These are phyloP conservation scores for Paramyrothecium roridum DNA, from an alignment of 2,329 filamentous ascomycete species.

Conservation along the genomic window DNA sequence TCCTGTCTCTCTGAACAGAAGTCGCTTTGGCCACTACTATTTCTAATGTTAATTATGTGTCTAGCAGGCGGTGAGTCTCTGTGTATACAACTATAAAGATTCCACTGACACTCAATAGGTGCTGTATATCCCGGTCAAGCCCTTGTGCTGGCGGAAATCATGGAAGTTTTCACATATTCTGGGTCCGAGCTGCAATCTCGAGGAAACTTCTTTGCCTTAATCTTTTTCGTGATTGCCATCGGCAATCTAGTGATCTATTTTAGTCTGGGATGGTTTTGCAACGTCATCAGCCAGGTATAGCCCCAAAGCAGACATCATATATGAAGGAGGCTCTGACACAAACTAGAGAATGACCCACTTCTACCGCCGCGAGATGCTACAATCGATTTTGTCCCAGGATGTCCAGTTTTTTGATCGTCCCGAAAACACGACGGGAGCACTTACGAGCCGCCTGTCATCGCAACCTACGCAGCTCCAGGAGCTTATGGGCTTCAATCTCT, in stretches of 20 bases:
- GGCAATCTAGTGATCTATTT: conserved; percentile 43
- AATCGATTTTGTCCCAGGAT: conserved; percentile 28
- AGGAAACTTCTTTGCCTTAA: conserved; percentile 51
- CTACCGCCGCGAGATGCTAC: conserved; percentile 25
- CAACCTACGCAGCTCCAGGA: conserved; percentile 29
- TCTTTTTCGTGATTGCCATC: conserved; percentile 50
- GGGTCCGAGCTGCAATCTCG: conserved; percentile 26
- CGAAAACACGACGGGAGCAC: conserved; percentile 28
- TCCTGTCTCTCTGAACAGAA: too few species aligned
- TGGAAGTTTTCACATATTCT: conserved; percentile 35
- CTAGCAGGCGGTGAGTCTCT: conserved; percentile 19
- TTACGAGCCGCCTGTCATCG: conserved; percentile 24
- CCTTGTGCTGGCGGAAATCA: conserved; percentile 36
- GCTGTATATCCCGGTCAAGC: conserved; percentile 40
- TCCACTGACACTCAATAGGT: conserved; percentile 11
- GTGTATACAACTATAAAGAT: too few species aligned
- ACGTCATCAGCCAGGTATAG: conserved; percentile 24
- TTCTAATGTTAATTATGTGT: conserved; percentile 16
- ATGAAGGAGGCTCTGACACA: neutral
- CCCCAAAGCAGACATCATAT: neutral
- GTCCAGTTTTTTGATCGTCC: conserved; percentile 32
- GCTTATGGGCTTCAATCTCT: conserved; percentile 33
- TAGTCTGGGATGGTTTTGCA: conserved; percentile 30
- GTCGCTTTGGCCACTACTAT: neutral
- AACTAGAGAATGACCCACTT: conserved; percentile 9